Base-by-base conservation (phyloP, 2,329 filamentous ascomycete genomes). In the Cladophialophora psammophila region DNA sequence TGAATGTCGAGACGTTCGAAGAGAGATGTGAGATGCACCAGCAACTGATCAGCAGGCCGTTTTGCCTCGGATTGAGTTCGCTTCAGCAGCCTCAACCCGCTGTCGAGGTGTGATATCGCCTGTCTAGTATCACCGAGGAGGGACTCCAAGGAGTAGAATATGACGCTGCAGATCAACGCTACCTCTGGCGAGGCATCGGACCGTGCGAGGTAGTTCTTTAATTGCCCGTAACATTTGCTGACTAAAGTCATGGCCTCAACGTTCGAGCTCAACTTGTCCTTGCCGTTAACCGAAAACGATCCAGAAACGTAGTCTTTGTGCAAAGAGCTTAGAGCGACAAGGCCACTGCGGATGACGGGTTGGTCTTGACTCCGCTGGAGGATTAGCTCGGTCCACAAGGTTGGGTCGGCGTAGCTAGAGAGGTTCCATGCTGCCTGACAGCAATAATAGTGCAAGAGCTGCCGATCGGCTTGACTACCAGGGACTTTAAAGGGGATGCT, bases 351-450 rank as follows among this genome's bases (percentile, higher is more conserved):
- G 66, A 91, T 87, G 38, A 87, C 83, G 13, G 83, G 79, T 72
- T 89, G 85, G 0, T 81, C 80, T 70, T 90, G 86, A 59, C 87
- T 89, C 74, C 88, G 87, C 69, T 88, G 86, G 8, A 90, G 75
- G 1, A 91, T 87, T 38, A 84, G 84, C 42, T 83, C 80, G 0
- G 83, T 87, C 88, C 88, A 91, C 72, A 90, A 90, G 1, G 83
- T 80, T n/a, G 84, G 86, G 74, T 90, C 86, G 67, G 90, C 90
- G 75, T 88, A 90, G 9, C 88, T 88, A 0, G 88, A 90, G 5
- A 91, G 78, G 72, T 89, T 87, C 55, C 78, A 84, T 1, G 87
- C 86, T 0, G 89, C 89, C 45, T 86, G 85, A 32, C 83, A 80
- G 42, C 84, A 83, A 72, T 90, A 90, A 15, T 89, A 77, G 64